Evolutionary conservation across 805 yeast species (phyloP).

Genomic region (Barnettozyma populi): DNA sequence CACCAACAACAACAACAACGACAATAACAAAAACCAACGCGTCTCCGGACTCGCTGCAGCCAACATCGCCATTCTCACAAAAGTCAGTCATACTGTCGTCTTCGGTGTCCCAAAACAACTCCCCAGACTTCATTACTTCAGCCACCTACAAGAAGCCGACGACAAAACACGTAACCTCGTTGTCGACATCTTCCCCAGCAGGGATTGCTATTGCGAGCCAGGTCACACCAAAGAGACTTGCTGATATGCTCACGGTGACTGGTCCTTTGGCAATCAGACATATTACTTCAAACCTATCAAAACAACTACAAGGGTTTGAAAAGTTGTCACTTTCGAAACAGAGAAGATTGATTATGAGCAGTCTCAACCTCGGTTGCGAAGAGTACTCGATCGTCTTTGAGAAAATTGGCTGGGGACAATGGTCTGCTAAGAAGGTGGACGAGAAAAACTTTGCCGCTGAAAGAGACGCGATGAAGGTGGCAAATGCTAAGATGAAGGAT

Average conservation of each 20-base stretch:
- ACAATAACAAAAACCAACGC: conserved; percentile 9
- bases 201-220: conserved; percentile 84
- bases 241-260: conserved; percentile 58
- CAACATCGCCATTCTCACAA: conserved; percentile 25
- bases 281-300: conserved; percentile 71
- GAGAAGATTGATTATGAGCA: conserved; percentile 83
- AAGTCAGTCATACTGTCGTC: conserved; percentile 14
- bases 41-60: conserved; percentile 23
- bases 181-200: conserved; percentile 79
- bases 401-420: conserved; percentile 97
- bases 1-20: conserved; percentile 1
- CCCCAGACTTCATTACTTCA: conserved; percentile 24
- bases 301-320: conserved; percentile 75
- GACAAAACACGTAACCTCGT: conserved; percentile 26
- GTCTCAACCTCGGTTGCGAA: conserved; percentile 68
- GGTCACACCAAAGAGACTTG: conserved; percentile 75
- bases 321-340: conserved; percentile 80
- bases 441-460: conserved; percentile 30
- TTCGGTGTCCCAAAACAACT: conserved; percentile 13
- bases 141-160: conserved; percentile 25
- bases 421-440: conserved; percentile 69
- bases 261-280: conserved; percentile 92
- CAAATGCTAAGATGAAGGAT: conserved; percentile 41
- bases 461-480: conserved; percentile 37
- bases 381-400: conserved; percentile 60